These are phyloP conservation scores for Amylocystis lapponica DNA, from an alignment of 768 basidiomycete species.

Conservation along the genomic window DNA sequence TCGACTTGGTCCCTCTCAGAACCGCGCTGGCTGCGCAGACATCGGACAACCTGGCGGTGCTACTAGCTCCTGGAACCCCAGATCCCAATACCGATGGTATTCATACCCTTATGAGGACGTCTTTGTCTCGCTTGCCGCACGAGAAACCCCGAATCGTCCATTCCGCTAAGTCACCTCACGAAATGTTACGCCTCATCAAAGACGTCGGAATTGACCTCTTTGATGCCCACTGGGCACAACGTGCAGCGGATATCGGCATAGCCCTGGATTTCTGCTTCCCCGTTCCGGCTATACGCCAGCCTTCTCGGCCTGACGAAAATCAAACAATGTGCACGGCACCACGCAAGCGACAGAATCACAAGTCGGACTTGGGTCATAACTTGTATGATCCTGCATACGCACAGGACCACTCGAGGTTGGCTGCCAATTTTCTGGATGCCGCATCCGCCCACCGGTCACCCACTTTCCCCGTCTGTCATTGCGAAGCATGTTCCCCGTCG, in stretches of 20 bases:
- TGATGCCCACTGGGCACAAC: constrained; percentile 67
- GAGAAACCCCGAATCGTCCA: constrained; percentile 62
- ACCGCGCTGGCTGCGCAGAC: constrained; percentile 1
- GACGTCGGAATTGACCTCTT: constrained; percentile 72
- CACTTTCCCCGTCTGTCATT: constrained; percentile 35
- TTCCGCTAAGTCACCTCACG: constrained; percentile 56
- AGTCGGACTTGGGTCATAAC: constrained; percentile 61
- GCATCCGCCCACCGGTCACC: constrained; percentile 2
- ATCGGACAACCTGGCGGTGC: constrained; percentile 1
- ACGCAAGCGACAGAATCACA: constrained; percentile 16
- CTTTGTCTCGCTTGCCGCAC: constrained; percentile 47
- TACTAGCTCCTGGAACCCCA: neutral
- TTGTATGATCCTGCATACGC: constrained; percentile 56
- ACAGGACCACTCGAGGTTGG: constrained; percentile 53
- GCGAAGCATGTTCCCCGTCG: constrained; percentile 51
- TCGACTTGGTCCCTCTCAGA: constrained; percentile 56
- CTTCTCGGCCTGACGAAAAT: neutral
- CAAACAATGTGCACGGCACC: constrained; percentile 5
- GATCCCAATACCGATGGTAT: constrained; percentile 11
- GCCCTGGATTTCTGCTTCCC: constrained; percentile 81
- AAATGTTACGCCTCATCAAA: constrained; percentile 60
- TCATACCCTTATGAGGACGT: constrained; percentile 47
- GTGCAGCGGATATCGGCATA: constrained; percentile 62
- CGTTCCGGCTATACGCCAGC: constrained; percentile 14
- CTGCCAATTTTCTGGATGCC: constrained; percentile 33